Evolutionary conservation across 1,284 basidiomycete species (phyloP), one percentile per base, ranked within the genome.

Genomic region (Rhodotorula sp.): DNA sequence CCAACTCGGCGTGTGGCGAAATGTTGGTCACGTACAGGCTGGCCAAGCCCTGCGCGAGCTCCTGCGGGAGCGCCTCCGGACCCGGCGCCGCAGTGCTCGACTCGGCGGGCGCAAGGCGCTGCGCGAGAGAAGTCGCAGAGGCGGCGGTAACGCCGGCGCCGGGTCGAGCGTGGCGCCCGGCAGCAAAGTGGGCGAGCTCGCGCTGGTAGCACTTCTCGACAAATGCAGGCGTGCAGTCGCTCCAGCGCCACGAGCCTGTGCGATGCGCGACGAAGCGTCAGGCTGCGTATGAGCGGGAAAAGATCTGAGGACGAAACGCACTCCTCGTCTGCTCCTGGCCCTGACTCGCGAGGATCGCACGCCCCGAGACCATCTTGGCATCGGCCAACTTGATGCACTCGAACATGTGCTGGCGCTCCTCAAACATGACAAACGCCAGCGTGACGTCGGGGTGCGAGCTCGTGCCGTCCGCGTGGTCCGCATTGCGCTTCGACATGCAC

Each of bases 361-460:
- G 14, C 19, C 44, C 62, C 10, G n/a, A 14, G 41, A 45, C 61
- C 4, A 2, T 14, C 25, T 34, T 34, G 41, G 8, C 7, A 25
- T 49, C 49, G 1, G n/a, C 42, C 0, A 7, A 16, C 4, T 1
- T 1, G 21, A 64, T 9, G 16, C 60, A 25, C 7, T 10, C 23
- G 23, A 3, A 2, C 25, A 65, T 61, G 16, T 55, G 52, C 0
- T 10, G 23, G 4, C n/a, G 7, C 14, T 23, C 44, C 27, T 52
- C 56, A 48, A 53, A 64, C 27, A 61, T 53, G 19, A 56, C 65
- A 27, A 71, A 71, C 48, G 69, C 64, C 25, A 58, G 48, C 52
- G 65, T 62, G 7, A 61, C 70, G 34, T 56, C 56, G 21, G 65
- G 61, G 10, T 25, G 27, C 14, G 17, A 13, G 41, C 9, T 23